Percentiles rank a stretch among this genome's conserved stretches.
These are phyloP conservation scores for Neurospora pannonica DNA, from an alignment of 495 filamentous ascomycete genomes.

Conservation along the genomic window DNA sequence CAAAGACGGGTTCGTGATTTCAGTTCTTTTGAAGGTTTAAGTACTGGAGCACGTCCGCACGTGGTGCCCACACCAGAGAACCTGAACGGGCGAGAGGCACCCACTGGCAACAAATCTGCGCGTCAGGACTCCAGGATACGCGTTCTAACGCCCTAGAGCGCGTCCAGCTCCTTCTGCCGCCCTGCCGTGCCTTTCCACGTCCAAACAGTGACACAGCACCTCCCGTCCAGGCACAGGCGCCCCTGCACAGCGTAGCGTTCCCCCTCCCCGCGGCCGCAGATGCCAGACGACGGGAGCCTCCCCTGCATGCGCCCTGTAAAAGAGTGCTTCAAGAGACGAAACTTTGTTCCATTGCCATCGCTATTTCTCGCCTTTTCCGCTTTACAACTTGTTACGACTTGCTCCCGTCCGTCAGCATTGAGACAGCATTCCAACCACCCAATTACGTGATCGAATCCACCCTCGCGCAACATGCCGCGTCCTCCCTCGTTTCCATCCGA, in stretches of 20 bases:
- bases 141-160: slow-evolving; percentile 5
- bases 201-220: slow-evolving; percentile 8
- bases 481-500: not conserved
- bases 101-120: slow-evolving; percentile 5
- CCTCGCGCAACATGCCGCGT: not conserved
- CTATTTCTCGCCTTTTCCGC: not conserved
- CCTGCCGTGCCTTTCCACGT: not conserved
- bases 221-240: not conserved
- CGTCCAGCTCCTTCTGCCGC: not conserved
- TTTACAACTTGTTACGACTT: not conserved
- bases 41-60: slow-evolving; percentile 16
- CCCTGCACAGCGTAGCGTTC: not conserved
- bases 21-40: slow-evolving; percentile 13
- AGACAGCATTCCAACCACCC: slow-evolving; percentile 3
- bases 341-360: not conserved
- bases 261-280: not conserved
- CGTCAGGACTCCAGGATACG: slow-evolving; percentile 7
- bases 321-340: not conserved
- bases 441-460: slow-evolving; percentile 6
- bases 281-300: not conserved
- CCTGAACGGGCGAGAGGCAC: not conserved
- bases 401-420: not conserved
- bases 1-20: slow-evolving; percentile 12
- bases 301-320: not conserved
- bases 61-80: slow-evolving; percentile 8